Evolutionary conservation across 1,284 basidiomycete genomes (phyloP).

Genomic region (Ganoderma lingzhi): DNA sequence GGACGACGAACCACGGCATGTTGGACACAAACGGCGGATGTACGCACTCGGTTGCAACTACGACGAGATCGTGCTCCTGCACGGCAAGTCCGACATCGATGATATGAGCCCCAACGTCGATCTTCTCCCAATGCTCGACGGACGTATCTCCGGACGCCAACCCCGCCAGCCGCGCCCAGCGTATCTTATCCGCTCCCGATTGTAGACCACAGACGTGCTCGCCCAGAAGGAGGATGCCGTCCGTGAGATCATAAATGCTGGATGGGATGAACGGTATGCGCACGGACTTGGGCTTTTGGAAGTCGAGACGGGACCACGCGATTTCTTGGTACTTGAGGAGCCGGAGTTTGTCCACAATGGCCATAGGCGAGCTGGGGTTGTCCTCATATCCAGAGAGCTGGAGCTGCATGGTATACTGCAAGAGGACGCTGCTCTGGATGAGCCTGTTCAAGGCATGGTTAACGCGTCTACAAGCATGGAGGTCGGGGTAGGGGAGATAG

Average conservation of each 20-base stretch:
- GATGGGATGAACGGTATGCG: constrained; percentile 31
- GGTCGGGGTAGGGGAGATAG: constrained; percentile 40
- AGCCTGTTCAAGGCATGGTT: constrained; percentile 39
- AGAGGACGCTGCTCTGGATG: constrained; percentile 39
- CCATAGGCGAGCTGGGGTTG: constrained; percentile 40
- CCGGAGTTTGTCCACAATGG: constrained; percentile 41
- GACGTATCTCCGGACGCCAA: background rate
- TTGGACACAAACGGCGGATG: constrained; percentile 19
- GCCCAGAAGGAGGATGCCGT: constrained; percentile 52
- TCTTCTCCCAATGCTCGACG: constrained; percentile 41
- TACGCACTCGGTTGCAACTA: constrained; percentile 49
- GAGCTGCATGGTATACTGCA: constrained; percentile 48
- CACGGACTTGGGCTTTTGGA: constrained; percentile 23
- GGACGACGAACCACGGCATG: background rate
- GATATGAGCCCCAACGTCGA: constrained; percentile 41
- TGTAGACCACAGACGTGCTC: constrained; percentile 32
- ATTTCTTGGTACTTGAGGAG: constrained; percentile 42
- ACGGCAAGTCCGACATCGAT: constrained; percentile 53
- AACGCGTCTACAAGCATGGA: constrained; percentile 40
- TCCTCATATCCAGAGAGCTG: constrained; percentile 44
- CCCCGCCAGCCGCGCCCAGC: constrained; percentile 17
- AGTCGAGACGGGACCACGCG: constrained; percentile 33
- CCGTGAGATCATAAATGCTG: constrained; percentile 55
- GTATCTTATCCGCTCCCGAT: constrained; percentile 24
- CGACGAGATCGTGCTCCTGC: constrained; percentile 58